Percentiles rank a stretch among this genome's conserved stretches.
Conservation (phyloP, 2,329 filamentous ascomycete species). For the Neofusicoccum kwambonambiense region DNA sequence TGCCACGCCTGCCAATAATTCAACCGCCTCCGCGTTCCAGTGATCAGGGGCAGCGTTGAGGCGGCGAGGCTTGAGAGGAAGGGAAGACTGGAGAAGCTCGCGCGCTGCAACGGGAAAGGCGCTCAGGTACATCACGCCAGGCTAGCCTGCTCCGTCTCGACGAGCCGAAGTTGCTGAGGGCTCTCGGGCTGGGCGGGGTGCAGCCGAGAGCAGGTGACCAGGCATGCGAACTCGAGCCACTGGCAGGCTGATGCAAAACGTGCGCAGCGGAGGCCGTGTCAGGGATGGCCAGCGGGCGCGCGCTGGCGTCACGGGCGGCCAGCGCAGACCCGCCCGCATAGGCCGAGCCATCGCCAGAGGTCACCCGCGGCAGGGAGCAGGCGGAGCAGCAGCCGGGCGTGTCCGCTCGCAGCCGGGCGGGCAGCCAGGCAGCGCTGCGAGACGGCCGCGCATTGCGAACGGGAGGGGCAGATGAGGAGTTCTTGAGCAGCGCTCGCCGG, state of each 20-base stretch:
- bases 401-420: neutral
- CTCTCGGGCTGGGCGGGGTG: slow-evolving; percentile 10
- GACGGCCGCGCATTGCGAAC: too few species aligned
- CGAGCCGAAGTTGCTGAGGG: neutral
- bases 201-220: slow-evolving; percentile 16
- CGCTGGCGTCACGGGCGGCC: slow-evolving; percentile 15
- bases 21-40: neutral
- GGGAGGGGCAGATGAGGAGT: too few species aligned
- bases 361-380: slow-evolving; percentile 1
- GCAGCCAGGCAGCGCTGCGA: too few species aligned
- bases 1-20: neutral
- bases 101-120: neutral
- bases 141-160: slow-evolving; percentile 1
- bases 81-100: too few species aligned
- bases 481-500: neutral
- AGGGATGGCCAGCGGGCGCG: slow-evolving; percentile 6
- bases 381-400: neutral
- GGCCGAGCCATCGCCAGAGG: slow-evolving; percentile 7
- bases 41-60: neutral
- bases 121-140: slow-evolving; percentile 13
- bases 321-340: slow-evolving; percentile 4
- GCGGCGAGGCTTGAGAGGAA: neutral
- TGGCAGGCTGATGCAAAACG: slow-evolving; percentile 16
- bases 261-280: slow-evolving; percentile 8
- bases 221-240: slow-evolving; percentile 13